These are phyloP conservation scores for Didymella segeticola DNA, from an alignment of 2,329 filamentous ascomycete species.

Conservation along the genomic window DNA sequence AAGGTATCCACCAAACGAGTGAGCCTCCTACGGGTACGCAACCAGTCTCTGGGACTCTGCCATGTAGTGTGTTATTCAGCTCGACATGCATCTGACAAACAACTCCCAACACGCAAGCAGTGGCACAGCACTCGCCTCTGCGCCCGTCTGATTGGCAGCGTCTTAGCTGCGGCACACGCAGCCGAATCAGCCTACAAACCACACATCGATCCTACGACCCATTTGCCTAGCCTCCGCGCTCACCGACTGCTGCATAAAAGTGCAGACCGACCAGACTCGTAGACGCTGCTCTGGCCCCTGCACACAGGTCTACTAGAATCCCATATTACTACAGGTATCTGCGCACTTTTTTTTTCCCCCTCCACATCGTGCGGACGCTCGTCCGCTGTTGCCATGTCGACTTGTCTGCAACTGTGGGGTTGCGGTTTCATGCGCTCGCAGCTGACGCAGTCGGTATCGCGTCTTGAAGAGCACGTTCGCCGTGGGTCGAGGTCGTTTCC, in stretches of 20 bases:
- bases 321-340: too few relatives aligned
- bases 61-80: too few relatives aligned
- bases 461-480: not conserved
- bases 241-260: constrained; percentile 12
- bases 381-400: constrained; percentile 16
- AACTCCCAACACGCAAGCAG: constrained; percentile 18
- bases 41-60: too few relatives aligned
- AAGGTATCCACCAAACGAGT: constrained; percentile 1
- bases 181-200: constrained; percentile 8
- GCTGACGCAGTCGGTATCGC: constrained; percentile 2
- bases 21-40: too few relatives aligned
- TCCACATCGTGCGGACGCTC: not conserved
- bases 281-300: not conserved
- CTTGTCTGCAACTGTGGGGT: too few relatives aligned
- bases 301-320: constrained; percentile 7
- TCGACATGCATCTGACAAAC: constrained; percentile 8
- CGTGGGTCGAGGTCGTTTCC: constrained; percentile 4
- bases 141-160: not conserved
- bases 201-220: constrained; percentile 8
- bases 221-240: constrained; percentile 18
- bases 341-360: too few relatives aligned
- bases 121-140: constrained; percentile 13
- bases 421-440: constrained; percentile 4
- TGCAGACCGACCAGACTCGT: too few relatives aligned
- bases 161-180: constrained; percentile 5